Evolutionary conservation across 2,329 filamentous ascomycete genomes (phyloP), one percentile per base, ranked within the genome.

Genomic region (Aspergillus sp.): DNA sequence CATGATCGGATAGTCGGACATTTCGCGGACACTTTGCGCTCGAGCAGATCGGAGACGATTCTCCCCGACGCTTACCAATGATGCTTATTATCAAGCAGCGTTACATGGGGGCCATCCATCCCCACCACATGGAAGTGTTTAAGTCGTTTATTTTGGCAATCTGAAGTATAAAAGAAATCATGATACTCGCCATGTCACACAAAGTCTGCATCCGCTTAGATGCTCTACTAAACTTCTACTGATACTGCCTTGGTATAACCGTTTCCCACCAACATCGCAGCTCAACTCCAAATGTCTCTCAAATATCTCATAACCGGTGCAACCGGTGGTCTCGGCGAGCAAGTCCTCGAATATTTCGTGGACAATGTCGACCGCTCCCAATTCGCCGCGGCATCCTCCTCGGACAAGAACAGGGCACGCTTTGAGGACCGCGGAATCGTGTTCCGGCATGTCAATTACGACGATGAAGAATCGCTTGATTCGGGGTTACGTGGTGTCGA

Each of bases 381-480:
- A 60, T 72, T 83, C 64, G 74, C 81, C 56, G 78, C 82, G 38
- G 78, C 82, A 36, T 81, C 77, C 15, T 79, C 81, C 13, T 68
- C 72, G 18, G 72, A 76, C 36, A 81, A 80, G 15, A 73, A 68
- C 47, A 41, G 77, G 71, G 39, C 71, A 64, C 60, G 59, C 62
- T 56, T 77, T 70, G 59, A 75, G 71, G 58, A 78, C 6, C 69
- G 73, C 17, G 80, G 80, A 22, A 78, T 82, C 34, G 71, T 74
- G 2, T 80, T 83, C 48, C 81, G 83, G 1, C 69, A 78, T 53
- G 81, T 81, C 6, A 76, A 80, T 60, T 87, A 82, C 68, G 80
- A 83, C 41, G 74, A 78, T 38, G 70, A 76, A 0, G 64, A 70
- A 1, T 75, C 78, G 4, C 72, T 86, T 15, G 73, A 79, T 32